Conservation (phyloP, 1,284 basidiomycete genomes). For the Trichosporon sp. region DNA sequence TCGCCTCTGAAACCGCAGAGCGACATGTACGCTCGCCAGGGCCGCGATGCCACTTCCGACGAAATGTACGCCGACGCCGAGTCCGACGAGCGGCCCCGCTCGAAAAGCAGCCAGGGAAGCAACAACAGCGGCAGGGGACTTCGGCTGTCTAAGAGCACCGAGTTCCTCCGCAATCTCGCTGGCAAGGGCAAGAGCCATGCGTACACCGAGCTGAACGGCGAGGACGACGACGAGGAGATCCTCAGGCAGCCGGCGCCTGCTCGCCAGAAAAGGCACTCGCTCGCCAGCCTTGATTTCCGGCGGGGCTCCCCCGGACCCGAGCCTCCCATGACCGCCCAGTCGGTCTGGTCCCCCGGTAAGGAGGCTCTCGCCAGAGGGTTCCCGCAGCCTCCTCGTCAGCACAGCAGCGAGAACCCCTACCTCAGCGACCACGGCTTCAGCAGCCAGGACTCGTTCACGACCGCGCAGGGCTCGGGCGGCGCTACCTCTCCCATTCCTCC, state of each 20-base stretch:
- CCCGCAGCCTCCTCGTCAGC: not conserved
- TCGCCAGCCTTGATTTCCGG: not conserved
- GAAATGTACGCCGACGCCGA: conserved; percentile 2
- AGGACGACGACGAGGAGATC: conserved; percentile 12
- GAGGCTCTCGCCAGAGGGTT: not conserved
- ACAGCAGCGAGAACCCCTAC: not conserved
- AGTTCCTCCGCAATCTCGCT: conserved; percentile 11
- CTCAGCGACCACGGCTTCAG: not conserved
- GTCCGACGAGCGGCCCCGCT: not conserved
- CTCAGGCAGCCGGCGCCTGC: not conserved
- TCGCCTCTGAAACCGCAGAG: not conserved
- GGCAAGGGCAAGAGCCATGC: not conserved
- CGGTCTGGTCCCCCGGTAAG: not conserved
- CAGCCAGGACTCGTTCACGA: conserved; percentile 6
- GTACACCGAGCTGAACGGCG: conserved; percentile 3
- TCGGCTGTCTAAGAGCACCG: conserved; percentile 10
- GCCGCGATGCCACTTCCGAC: not conserved
- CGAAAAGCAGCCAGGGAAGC: not conserved
- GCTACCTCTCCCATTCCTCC: not conserved
- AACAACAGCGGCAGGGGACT: not conserved
- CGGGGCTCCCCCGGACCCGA: not conserved
- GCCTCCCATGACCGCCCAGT: not conserved
- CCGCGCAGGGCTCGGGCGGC: not conserved
- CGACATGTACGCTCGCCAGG: not conserved
- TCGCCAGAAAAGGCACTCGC: not conserved